Base-by-base conservation (phyloP, 2,329 filamentous ascomycete species). In the Paecilomyces variotii region DNA sequence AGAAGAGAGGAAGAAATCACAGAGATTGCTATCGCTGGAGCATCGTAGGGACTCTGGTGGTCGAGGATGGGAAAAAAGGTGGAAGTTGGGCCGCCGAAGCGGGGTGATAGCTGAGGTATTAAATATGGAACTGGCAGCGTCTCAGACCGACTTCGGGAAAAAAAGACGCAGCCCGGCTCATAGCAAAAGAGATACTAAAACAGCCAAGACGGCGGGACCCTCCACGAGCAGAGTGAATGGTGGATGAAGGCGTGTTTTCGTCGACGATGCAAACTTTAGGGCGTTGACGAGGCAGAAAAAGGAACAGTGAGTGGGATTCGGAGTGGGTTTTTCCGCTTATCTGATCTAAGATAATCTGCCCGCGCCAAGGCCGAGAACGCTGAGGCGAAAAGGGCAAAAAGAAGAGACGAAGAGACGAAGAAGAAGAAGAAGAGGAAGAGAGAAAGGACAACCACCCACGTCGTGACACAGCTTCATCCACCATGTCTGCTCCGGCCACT, bases 331-430 rank as follows among this genome's bases (percentile, higher is more conserved):
- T 61, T 68, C 72, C 71, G 71, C 64, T 76, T 76, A 76, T 76
- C 74, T 71, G 72, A 76, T 76, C 65, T 30, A 74, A 75, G 68
- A 72, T 71, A 70, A 70, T 64, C 64, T 68, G 25, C 35, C n/a
- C 24, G 35, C 14, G 50, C 45, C 45, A 25, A 24, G 12, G 25
- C 50, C 50, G 50, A 24, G n/a, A 52, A 52, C 30, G 7, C 30
- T 10, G 30, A 1, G 4, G 30, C 30, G 14, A 19, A 19, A 45
- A 45, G 39, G 19, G 39, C n/a, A 45, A 24, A 45, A 45, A n/a
- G 19, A 45, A 45, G 19, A n/a, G 39, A 45, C 4, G 14, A 4
- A 26, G 50, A 28, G 2, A 12, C 5, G 25, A 24, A 4, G 6
- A 52, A 26, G 24, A 24, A 24, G 7, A 52, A 52, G 24, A 52